Conservation (phyloP, 176 grass and related monocot species). For the Oryza brachyantha region DNA sequence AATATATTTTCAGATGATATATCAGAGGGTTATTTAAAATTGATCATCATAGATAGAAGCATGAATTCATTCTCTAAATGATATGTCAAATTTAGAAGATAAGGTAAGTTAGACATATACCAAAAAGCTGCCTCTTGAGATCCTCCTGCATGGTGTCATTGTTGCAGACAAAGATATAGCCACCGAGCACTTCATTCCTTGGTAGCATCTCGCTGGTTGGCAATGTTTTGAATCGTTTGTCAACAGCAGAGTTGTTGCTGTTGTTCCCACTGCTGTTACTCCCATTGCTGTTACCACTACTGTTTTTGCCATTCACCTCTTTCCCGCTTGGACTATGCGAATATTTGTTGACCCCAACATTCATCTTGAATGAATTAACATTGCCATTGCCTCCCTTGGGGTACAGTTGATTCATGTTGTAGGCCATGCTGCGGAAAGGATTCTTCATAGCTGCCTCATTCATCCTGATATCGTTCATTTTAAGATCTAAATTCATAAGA, state of each 20-base stretch:
- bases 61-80: not conserved
- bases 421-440: conserved; percentile 48
- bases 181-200: conserved; percentile 95
- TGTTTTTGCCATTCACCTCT: conserved; percentile 54
- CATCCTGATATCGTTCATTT: conserved; percentile 86
- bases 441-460: conserved; percentile 66
- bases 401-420: conserved; percentile 64
- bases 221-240: conserved; percentile 96
- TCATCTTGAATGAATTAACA: conserved; percentile 76
- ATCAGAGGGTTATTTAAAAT: not conserved
- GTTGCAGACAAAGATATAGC: conserved; percentile 99
- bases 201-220: conserved; percentile 95
- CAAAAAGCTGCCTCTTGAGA: conserved; percentile 97
- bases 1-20: conserved; percentile 10
- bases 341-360: conserved; percentile 67
- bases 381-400: conserved; percentile 57
- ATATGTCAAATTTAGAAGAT: not conserved
- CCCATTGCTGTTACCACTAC: conserved; percentile 42
- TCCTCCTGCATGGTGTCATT: conserved; percentile 99
- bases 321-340: conserved; percentile 50
- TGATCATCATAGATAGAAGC: not conserved
- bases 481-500: conserved; percentile 82
- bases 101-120: conserved; percentile 38
- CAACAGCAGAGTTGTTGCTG: conserved; percentile 53
- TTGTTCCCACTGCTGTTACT: conserved; percentile 47